These are phyloP conservation scores for Oidiodendron maius DNA, from an alignment of 495 filamentous ascomycete species.

Conservation along the genomic window DNA sequence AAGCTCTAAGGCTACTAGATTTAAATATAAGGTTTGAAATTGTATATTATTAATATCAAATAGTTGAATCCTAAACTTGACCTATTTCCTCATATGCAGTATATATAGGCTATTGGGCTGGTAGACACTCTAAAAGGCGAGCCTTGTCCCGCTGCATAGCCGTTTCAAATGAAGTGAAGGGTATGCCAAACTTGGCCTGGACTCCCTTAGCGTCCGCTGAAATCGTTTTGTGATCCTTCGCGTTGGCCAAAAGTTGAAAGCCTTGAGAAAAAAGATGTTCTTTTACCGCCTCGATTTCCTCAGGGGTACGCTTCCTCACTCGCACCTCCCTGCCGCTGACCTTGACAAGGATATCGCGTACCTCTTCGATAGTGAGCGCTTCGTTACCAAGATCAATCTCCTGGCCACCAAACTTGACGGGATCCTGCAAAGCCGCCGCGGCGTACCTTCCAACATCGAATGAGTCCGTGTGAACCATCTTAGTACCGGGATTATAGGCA, in stretches of 20 bases:
- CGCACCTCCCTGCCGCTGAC: slow-evolving; percentile 17
- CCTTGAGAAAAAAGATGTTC: slow-evolving; percentile 9
- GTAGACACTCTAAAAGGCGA: slow-evolving; percentile 17
- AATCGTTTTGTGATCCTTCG: slow-evolving; percentile 8
- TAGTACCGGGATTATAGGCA: slow-evolving; percentile 20
- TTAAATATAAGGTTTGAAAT: no score
- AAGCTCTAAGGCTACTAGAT: no score
- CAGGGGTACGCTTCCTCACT: slow-evolving; percentile 9
- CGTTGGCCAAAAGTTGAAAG: slow-evolving; percentile 14
- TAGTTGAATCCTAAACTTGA: no score
- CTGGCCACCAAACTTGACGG: slow-evolving; percentile 28
- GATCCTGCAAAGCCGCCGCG: slow-evolving; percentile 34
- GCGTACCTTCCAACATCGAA: slow-evolving; percentile 40
- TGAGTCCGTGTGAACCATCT: slow-evolving; percentile 36
- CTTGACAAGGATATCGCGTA: slow-evolving; percentile 22
- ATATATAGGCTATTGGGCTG: slow-evolving; percentile 7
- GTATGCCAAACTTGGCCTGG: slow-evolving; percentile 20
- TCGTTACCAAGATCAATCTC: slow-evolving; percentile 37
- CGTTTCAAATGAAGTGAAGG: slow-evolving; percentile 19
- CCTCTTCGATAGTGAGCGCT: slow-evolving; percentile 27
- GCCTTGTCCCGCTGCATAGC: slow-evolving; percentile 22
- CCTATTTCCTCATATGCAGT: no score
- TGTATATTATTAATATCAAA: no score
- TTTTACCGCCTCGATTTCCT: slow-evolving; percentile 11
- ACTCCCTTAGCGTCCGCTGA: slow-evolving; percentile 8